Conservation (phyloP, 2,329 filamentous ascomycete species). For the Ophiostoma populinum region DNA sequence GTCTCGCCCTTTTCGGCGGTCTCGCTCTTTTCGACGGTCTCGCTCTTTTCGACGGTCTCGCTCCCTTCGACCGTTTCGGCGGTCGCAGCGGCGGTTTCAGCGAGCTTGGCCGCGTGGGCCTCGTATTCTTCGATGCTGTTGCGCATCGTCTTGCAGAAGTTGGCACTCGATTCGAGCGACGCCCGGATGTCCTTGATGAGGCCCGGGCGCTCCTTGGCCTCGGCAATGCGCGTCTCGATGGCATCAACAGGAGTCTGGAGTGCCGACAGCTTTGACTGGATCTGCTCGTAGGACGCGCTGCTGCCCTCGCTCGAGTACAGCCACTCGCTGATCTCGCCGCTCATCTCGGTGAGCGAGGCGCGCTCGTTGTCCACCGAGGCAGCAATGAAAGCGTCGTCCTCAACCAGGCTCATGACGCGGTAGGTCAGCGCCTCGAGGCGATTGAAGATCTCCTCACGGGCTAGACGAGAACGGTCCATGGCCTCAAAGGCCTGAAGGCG, state of each 20-base stretch:
- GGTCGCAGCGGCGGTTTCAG: constrained; percentile 25
- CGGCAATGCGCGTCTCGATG: constrained; percentile 56
- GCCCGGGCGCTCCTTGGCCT: constrained; percentile 53
- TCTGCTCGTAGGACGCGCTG: constrained; percentile 54
- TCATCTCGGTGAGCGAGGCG: constrained; percentile 45
- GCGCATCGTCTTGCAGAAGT: constrained; percentile 53
- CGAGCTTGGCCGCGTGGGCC: constrained; percentile 35
- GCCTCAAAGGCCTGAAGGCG: constrained; percentile 70
- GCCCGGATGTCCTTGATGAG: constrained; percentile 50
- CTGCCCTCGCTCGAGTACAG: constrained; percentile 63
- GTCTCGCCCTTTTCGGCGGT: too few species aligned
- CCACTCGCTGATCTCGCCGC: constrained; percentile 66
- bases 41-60: constrained; percentile 61
- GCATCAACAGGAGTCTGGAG: constrained; percentile 65
- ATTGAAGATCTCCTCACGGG: constrained; percentile 77
- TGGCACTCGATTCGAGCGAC: constrained; percentile 51
- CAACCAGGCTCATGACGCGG: constrained; percentile 65
- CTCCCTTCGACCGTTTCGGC: constrained; percentile 34
- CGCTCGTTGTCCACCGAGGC: constrained; percentile 55
- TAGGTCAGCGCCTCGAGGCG: constrained; percentile 91
- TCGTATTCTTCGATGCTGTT: constrained; percentile 54
- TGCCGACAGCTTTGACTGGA: constrained; percentile 59
- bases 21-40: constrained; percentile 12
- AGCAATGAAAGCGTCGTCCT: constrained; percentile 55
- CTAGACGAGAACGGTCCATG: constrained; percentile 61